Evolutionary conservation across 176 grass and related monocot genomes (phyloP), one percentile per base, ranked within the genome.

Genomic region (Rhipidocladum racemiflorum): DNA sequence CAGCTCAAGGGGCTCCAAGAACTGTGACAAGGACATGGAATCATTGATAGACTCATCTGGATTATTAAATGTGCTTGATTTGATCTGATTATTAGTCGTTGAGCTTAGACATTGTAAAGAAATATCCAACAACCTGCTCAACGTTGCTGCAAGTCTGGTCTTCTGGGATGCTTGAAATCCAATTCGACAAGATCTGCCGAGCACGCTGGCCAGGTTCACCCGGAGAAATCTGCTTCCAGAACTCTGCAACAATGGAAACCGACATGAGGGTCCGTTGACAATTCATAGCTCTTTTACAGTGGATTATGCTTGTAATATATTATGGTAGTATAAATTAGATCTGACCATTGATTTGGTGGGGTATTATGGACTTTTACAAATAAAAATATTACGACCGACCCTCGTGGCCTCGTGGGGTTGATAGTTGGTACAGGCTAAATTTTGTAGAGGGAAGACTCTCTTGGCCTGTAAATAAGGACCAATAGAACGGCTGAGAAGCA

Each of bases 1-100:
- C 34, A 96, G 75, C 85, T 96, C 93, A 28, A 95, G 90, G 13
- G 93, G 90, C 80, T 92, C 90, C 78, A 96, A 74, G 81, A 96
- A 92, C 93, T 95, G 77, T 21, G 61, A 14, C 59, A 38, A 48
- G 9, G 2, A 5, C 21, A 39, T 20, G 1, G 2, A 42, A 45
- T 27, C 14, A 38, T 43, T 9, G 9, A 43, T 13, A 30, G 6
- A 23, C 57, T 2, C 10, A 6, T 23, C 6, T 4, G 15, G 4
- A 61, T 61, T 4, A 74, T 75, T 20, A 77, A 65, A 65, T 23
- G 43, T 3, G 10, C 16, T 78, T 21, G 39, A 32, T n/a, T 7
- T 42, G 38, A 29, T 28, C 18, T 29, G 0, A 20, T 24, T 40
- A 21, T 9, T 23, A n/a, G n/a, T n/a, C 28, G 8, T 59, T 45